Conservation (phyloP, 192 early-diverging fungal species). For the Rhizophagus prolifer region DNA sequence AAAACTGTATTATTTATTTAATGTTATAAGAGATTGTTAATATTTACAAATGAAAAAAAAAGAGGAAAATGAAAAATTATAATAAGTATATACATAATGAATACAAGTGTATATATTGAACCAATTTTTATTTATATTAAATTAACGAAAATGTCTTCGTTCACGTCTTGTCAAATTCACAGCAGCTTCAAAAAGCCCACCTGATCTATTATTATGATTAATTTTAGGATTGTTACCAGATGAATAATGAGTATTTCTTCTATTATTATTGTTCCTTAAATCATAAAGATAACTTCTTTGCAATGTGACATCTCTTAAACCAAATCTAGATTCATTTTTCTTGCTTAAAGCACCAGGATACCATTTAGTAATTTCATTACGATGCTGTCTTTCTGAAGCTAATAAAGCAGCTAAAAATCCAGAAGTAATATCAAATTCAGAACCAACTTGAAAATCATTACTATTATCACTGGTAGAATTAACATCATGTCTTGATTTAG, state of each 20-base stretch:
- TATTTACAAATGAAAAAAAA: too few relatives aligned
- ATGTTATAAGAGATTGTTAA: too few relatives aligned
- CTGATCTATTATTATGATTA: background rate
- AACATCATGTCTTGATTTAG: background rate
- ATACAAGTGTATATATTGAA: too few relatives aligned
- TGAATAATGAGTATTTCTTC: background rate
- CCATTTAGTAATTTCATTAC: slow-evolving; percentile 25
- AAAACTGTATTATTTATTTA: too few relatives aligned
- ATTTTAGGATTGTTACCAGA: background rate
- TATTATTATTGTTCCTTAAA: slow-evolving; percentile 5
- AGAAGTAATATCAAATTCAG: slow-evolving; percentile 24
- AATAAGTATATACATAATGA: too few relatives aligned
- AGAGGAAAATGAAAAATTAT: too few relatives aligned
- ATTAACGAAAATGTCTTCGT: background rate
- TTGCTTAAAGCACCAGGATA: slow-evolving; percentile 19
- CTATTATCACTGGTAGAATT: background rate
- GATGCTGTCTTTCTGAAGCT: slow-evolving; percentile 27
- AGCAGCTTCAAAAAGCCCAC: background rate
- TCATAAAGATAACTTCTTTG: slow-evolving; percentile 27
- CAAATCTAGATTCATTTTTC: slow-evolving; percentile 29
- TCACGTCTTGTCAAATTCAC: background rate
- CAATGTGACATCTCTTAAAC: background rate
- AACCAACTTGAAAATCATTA: slow-evolving; percentile 25
- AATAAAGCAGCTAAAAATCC: slow-evolving; percentile 24
- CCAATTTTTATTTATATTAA: background rate